These are phyloP conservation scores for Diaporthe helianthi DNA, from an alignment of 2,329 filamentous ascomycete genomes.

Conservation along the genomic window DNA sequence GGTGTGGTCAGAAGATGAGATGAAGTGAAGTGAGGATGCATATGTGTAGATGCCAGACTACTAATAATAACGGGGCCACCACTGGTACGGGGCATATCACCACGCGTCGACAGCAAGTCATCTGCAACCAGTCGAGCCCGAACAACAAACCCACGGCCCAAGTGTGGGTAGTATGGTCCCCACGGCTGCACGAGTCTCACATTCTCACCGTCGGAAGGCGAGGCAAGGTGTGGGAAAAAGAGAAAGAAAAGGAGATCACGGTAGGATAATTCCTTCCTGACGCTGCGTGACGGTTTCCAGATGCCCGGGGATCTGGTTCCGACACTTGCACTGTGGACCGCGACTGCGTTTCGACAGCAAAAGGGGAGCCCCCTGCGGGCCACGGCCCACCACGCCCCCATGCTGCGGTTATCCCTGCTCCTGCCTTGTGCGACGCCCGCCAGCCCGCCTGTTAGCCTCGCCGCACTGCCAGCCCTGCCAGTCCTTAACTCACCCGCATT, in stretches of 20 bases:
- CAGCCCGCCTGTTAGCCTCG: constrained; percentile 21
- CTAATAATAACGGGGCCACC: background rate
- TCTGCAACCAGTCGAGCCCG: constrained; percentile 14
- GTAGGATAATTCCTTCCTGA: background rate
- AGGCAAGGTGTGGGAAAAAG: background rate
- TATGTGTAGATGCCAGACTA: background rate
- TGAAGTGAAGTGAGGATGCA: constrained; percentile 10
- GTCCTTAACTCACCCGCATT: constrained; percentile 7
- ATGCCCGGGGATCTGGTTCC: constrained; percentile 25
- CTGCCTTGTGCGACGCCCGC: background rate
- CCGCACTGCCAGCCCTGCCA: background rate
- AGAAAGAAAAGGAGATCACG: background rate
- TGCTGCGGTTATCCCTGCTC: constrained; percentile 20
- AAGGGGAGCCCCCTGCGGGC: constrained; percentile 16
- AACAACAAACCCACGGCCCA: constrained; percentile 13
- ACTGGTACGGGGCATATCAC: background rate
- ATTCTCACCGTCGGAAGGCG: background rate
- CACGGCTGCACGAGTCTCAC: constrained; percentile 8
- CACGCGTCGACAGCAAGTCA: constrained; percentile 16
- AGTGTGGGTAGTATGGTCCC: background rate
- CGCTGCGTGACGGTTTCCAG: constrained; percentile 17
- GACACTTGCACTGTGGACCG: constrained; percentile 10
- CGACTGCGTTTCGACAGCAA: constrained; percentile 9
- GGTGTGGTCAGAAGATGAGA: background rate
- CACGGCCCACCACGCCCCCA: constrained; percentile 12